These are phyloP conservation scores for Mortierella claussenii DNA, from an alignment of 192 early-diverging fungal species.

Conservation along the genomic window DNA sequence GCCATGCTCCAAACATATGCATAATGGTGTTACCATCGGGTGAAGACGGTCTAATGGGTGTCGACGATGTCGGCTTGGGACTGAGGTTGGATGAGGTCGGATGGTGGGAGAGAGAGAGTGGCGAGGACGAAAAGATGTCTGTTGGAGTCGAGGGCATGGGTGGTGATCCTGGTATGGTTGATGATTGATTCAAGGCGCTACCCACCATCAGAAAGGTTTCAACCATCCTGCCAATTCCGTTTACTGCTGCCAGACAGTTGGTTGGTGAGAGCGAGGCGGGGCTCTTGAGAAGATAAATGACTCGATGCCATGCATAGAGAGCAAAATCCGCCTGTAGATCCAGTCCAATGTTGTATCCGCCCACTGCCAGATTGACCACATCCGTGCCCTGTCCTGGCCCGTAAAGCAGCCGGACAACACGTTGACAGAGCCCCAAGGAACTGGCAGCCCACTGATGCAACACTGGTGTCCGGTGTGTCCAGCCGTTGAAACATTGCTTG, in stretches of 20 bases:
- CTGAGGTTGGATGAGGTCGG: neutral
- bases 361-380: slow-evolving; percentile 63
- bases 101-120: slow-evolving; percentile 29
- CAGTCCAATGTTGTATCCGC: slow-evolving; percentile 65
- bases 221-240: slow-evolving; percentile 66
- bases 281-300: slow-evolving; percentile 67
- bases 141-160: slow-evolving; percentile 29
- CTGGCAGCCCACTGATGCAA: slow-evolving; percentile 82
- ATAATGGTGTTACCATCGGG: slow-evolving; percentile 83
- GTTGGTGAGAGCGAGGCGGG: slow-evolving; percentile 61
- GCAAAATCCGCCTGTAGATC: slow-evolving; percentile 73
- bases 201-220: slow-evolving; percentile 60
- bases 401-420: slow-evolving; percentile 75
- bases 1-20: slow-evolving; percentile 83
- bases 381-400: slow-evolving; percentile 73
- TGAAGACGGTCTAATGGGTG: slow-evolving; percentile 27
- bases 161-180: slow-evolving; percentile 29
- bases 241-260: slow-evolving; percentile 63
- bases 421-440: slow-evolving; percentile 72
- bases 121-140: slow-evolving; percentile 43
- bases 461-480: slow-evolving; percentile 80
- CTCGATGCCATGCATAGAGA: slow-evolving; percentile 78
- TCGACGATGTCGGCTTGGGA: slow-evolving; percentile 5
- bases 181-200: neutral
- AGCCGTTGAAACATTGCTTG: slow-evolving; percentile 71